Percentiles rank a stretch among this genome's conserved stretches.
These are phyloP conservation scores for Exophiala dermatitidis DNA, from an alignment of 2,329 filamentous ascomycete genomes.

Conservation along the genomic window DNA sequence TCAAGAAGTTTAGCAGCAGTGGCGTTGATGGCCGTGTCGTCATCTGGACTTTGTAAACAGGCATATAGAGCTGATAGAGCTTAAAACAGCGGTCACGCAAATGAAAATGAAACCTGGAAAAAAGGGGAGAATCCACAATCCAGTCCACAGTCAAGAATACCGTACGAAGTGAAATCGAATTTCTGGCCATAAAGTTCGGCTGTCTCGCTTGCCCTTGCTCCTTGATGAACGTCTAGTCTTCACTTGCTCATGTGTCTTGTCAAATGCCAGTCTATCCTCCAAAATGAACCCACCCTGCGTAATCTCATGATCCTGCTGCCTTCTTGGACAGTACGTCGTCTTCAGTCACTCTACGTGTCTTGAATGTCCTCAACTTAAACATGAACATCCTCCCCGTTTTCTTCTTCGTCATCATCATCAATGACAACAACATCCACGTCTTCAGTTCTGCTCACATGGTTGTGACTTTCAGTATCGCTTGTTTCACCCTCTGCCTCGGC, in stretches of 20 bases:
- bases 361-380: neutral
- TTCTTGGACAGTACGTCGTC: neutral
- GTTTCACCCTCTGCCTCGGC: conserved; percentile 24
- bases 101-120: neutral
- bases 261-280: neutral
- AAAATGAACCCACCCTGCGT: neutral
- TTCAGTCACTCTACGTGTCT: neutral
- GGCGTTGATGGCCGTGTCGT: conserved; percentile 78
- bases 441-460: neutral
- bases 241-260: neutral
- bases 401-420: neutral
- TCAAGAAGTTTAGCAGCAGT: conserved; percentile 79
- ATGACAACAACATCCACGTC: neutral
- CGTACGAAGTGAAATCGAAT: too few species aligned
- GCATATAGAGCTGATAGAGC: conserved; percentile 3
- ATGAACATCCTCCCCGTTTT: neutral
- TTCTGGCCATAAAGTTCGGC: too few species aligned
- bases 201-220: too few species aligned
- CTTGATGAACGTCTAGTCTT: too few species aligned
- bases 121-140: neutral
- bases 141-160: too few species aligned
- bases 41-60: conserved; percentile 60
- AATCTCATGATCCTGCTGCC: neutral
- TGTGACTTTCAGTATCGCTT: neutral
- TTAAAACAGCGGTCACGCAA: neutral